Percentiles rank a stretch among this genome's conserved stretches.
Evolutionary conservation across 441 rosid genomes (phyloP).

Genomic region (Cnidoscolus chayamansa): DNA sequence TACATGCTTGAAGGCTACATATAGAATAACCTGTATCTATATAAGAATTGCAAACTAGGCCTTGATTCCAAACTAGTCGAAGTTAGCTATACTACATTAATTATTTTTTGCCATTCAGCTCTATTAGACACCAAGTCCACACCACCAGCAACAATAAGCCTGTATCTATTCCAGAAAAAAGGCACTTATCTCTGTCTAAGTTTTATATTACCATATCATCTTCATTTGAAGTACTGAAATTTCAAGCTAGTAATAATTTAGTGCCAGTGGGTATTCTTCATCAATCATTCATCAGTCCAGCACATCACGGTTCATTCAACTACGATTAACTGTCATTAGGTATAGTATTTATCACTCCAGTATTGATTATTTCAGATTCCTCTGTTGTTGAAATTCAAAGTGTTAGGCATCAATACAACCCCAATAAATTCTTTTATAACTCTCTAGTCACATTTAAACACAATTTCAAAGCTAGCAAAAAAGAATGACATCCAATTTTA

Average conservation of each 20-base stretch:
- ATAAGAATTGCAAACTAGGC: too few species aligned
- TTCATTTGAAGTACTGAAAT: too few species aligned
- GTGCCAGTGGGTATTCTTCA: not conserved
- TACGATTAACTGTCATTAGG: not conserved
- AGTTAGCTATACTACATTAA: too few species aligned
- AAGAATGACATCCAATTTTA: not conserved
- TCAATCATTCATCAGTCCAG: not conserved
- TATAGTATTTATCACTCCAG: not conserved
- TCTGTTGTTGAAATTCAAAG: not conserved
- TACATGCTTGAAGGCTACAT: not conserved
- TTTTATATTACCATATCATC: not conserved
- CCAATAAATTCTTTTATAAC: not conserved
- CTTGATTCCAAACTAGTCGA: too few species aligned
- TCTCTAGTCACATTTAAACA: not conserved
- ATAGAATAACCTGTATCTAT: too few species aligned
- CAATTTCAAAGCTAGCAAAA: not conserved
- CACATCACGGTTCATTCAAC: not conserved
- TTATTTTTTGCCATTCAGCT: too few species aligned
- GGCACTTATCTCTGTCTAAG: not conserved
- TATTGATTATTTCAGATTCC: not conserved
- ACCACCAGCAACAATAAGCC: not conserved
- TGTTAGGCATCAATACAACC: not conserved
- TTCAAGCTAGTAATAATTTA: not conserved
- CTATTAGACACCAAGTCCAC: too few species aligned
- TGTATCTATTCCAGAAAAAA: not conserved